Evolutionary conservation across 2,329 filamentous ascomycete species (phyloP).

Genomic region (Zasmidium cellare): DNA sequence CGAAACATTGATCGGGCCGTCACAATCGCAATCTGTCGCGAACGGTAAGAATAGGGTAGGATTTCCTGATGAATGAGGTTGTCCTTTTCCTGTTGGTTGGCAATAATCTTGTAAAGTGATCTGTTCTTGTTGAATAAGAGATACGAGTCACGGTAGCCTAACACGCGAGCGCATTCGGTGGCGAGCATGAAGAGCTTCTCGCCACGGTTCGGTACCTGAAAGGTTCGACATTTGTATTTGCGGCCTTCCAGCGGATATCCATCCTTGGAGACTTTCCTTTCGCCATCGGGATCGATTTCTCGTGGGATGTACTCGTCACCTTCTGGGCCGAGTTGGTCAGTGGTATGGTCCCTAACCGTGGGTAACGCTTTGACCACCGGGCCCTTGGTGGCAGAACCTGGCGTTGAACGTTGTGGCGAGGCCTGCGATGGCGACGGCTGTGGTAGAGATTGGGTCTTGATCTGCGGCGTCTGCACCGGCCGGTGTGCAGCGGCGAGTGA

Average conservation of each 20-base stretch:
- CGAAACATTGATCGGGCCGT: constrained; percentile 98
- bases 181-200: constrained; percentile 98
- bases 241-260: constrained; percentile 80
- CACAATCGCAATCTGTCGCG: constrained; percentile 97
- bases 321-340: constrained; percentile 84
- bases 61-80: constrained; percentile 94
- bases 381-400: constrained; percentile 63
- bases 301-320: constrained; percentile 94
- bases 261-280: constrained; percentile 86
- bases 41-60: constrained; percentile 93
- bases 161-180: constrained; percentile 90
- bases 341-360: constrained; percentile 95
- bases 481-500: constrained; percentile 51
- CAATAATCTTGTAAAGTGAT: constrained; percentile 96
- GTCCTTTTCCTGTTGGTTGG: constrained; percentile 92
- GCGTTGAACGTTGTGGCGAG: constrained; percentile 74
- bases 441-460: constrained; percentile 51
- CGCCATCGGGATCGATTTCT: constrained; percentile 88
- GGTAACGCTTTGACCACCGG: constrained; percentile 86
- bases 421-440: constrained; percentile 58
- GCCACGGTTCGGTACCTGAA: constrained; percentile 84
- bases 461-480: constrained; percentile 55
- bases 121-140: constrained; percentile 98
- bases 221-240: constrained; percentile 90
- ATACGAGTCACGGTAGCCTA: constrained; percentile 97